Evolutionary conservation across 331 rosid genomes (phyloP), one percentile per base, ranked within the genome.

Genomic region (Phaseolus coccineus): DNA sequence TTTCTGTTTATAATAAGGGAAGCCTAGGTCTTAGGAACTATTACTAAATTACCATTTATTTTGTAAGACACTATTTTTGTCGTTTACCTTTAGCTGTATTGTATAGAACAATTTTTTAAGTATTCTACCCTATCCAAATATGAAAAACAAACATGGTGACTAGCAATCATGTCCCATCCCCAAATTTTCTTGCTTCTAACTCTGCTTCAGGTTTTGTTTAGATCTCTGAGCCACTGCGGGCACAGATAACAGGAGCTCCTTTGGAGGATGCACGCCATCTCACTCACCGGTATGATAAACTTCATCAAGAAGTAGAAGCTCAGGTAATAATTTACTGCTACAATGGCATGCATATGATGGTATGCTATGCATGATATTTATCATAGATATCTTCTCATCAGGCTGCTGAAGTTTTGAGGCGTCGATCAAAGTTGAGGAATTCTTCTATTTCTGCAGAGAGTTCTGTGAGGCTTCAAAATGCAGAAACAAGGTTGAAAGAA

Each of bases 241-340:
- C 96, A 58, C 97, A 89, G 83, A 89, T 94, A 84, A 89, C 88
- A 5, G 97, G 96, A 78, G 97, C 98, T 81, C 98, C 98, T 79
- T 83, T 94, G 81, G 98, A 94, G 83, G 98, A 92, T 87, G 98
- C 98, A 74, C 96, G 98, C 31, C 97, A 94, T 85, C 92, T 94
- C 77, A 81, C 97, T 42, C 89, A 85, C 50, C 94, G 84, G 79
- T 94, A 92, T 53, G 98, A 94, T 63, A 94, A 88, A 86, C 87
- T 90, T 65, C 91, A 91, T 64, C 98, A 92, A 61, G 98, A 92
- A 77, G 91, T 88, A 33, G 97, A 94, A 77, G 83, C 85, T 71
- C 97, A 92, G 98, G 98, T 92, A 85, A 78, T 61, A 81, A 75
- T 76, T 62, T 61, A 81, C 57, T 84, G 31, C 71, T 76, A 63